Conservation (phyloP, 2,329 filamentous ascomycete species). For the Diplodia corticola region DNA sequence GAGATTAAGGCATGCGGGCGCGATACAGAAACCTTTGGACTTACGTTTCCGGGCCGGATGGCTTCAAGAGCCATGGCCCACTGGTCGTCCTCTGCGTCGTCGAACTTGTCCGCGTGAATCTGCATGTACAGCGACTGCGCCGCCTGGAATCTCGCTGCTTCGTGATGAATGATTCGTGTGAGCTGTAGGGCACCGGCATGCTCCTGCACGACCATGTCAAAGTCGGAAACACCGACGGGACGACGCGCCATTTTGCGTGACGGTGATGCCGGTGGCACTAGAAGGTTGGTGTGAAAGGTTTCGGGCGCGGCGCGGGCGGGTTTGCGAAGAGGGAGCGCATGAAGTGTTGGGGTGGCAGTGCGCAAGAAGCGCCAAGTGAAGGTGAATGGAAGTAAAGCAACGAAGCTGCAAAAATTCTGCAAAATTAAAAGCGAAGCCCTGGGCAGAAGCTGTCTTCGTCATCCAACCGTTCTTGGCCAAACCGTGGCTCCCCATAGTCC, state of each 20-base stretch:
- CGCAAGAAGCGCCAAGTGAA: background rate
- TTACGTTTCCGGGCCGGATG: slow-evolving; percentile 24
- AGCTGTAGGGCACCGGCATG: background rate
- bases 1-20: background rate
- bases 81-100: slow-evolving; percentile 25
- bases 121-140: slow-evolving; percentile 22
- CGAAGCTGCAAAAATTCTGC: background rate
- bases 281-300: background rate
- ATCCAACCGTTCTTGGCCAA: background rate
- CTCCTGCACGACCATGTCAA: slow-evolving; percentile 1
- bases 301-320: background rate
- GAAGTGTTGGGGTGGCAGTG: background rate
- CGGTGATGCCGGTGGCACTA: background rate
- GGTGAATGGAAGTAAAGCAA: background rate
- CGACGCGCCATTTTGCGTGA: background rate
- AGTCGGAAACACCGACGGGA: background rate
- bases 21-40: background rate
- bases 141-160: background rate
- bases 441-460: background rate
- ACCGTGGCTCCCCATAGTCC: background rate
- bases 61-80: slow-evolving; percentile 26
- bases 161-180: background rate
- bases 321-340: background rate
- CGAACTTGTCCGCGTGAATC: slow-evolving; percentile 23
- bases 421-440: slow-evolving; percentile 2